Evolutionary conservation across 1,139 yeast genomes (phyloP), one percentile per base, ranked within the genome.

Genomic region (Yamadazyma sp.): DNA sequence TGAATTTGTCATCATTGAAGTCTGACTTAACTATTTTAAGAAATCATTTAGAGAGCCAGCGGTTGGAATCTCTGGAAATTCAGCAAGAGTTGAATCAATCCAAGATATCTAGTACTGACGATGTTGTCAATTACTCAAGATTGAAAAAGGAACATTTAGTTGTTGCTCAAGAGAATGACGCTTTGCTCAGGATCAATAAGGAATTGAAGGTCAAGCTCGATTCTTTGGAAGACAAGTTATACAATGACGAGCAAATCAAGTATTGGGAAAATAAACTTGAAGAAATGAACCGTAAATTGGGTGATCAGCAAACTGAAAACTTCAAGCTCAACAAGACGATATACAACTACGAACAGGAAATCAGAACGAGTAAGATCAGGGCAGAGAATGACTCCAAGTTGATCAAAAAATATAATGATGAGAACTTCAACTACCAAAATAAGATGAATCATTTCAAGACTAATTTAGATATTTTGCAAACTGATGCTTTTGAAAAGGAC

Each of bases 341-440:
- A 29, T 59, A 61, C 38, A 50, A 44, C 21, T 56, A 67, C 28
- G 67, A 67, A 40, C 59, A 69, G 44, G 56, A 57, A 17, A 51
- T 66, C 18, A 61, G 64, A 30, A 67, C 67, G 32, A 56, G 73
- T 30, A 62, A 68, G 22, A 64, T 66, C 15, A 57, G 68, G 27
- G 56, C 58, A 16, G 67, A 59, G 12, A 68, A 65, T 45, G 75
- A 70, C 45, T 44, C 60, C 4, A 60, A 54, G 37, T 59, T 69
- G 33, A 57, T 67, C 34, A 71, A 71, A 52, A 65, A 62, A 44
- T 72, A 70, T 44, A 71, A 71, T 46, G 75, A 70, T 49, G 77
- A 71, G 46, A 72, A 70, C 51, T 72, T 72, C 52, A 70, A 67
- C 37, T 69, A 54, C 46, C 74, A 70, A 39, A 71, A 73, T 41